Evolutionary conservation across 2,329 filamentous ascomycete species (phyloP).

Genomic region (Dothideomycetes sp.): DNA sequence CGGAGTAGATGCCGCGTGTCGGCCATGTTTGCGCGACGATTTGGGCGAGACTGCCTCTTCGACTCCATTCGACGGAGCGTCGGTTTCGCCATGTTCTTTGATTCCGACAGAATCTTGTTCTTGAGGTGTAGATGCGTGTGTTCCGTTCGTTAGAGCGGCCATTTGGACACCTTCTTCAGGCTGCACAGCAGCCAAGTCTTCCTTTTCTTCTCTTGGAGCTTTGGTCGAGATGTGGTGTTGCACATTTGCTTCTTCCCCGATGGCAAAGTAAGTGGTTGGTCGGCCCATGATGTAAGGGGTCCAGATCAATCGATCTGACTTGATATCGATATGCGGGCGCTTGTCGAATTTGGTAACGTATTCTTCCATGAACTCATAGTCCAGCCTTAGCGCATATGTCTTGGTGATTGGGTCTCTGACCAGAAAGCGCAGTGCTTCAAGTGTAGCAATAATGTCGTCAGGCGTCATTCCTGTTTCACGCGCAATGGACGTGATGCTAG

Average conservation of each 20-base stretch:
- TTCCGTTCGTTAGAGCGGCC: slow-evolving; percentile 9
- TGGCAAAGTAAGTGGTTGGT: slow-evolving; percentile 23
- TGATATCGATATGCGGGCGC: slow-evolving; percentile 78
- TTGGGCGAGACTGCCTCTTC: slow-evolving; percentile 3
- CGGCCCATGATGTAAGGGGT: slow-evolving; percentile 95
- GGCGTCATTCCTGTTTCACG: slow-evolving; percentile 89
- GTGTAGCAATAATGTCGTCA: slow-evolving; percentile 87
- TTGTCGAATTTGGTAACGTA: slow-evolving; percentile 83
- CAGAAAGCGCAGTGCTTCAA: slow-evolving; percentile 81
- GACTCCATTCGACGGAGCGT: not conserved
- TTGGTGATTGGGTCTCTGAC: slow-evolving; percentile 83
- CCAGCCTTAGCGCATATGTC: slow-evolving; percentile 79
- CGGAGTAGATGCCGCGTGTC: not conserved
- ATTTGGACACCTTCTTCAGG: slow-evolving; percentile 35
- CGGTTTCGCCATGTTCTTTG: not conserved
- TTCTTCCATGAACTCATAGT: slow-evolving; percentile 72
- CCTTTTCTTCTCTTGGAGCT: slow-evolving; percentile 69
- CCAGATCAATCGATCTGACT: slow-evolving; percentile 75
- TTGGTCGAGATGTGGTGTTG: slow-evolving; percentile 57
- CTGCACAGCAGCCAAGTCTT: slow-evolving; percentile 27
- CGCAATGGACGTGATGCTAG: slow-evolving; percentile 57
- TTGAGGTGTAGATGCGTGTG: slow-evolving; percentile 3
- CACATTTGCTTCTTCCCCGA: slow-evolving; percentile 23
- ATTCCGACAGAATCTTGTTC: not conserved
- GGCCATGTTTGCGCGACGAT: not conserved